Percentiles rank a stretch among this genome's conserved stretches.
These are phyloP conservation scores for Sisymbrium irio DNA, from an alignment of 345 rosid genomes.

Conservation along the genomic window DNA sequence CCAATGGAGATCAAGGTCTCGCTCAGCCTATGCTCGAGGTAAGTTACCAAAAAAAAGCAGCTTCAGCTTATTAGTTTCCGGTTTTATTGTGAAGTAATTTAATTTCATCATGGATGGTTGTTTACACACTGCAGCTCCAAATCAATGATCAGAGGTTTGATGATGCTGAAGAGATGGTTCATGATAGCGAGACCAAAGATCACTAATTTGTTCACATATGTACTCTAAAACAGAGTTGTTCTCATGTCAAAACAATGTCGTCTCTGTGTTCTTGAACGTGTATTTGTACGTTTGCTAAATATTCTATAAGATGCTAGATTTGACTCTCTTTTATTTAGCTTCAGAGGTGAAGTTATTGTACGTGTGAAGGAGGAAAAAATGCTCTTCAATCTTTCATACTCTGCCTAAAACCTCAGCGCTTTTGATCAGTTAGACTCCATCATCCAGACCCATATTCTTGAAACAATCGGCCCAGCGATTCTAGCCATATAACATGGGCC, in stretches of 20 bases:
- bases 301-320: not conserved
- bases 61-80: no score
- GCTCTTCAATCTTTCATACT: no score
- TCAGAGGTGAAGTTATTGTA: no score
- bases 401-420: no score
- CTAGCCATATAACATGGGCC: no score
- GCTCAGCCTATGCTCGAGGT: conserved; percentile 73
- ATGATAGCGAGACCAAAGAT: conserved; percentile 33
- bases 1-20: conserved; percentile 75
- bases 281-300: not conserved
- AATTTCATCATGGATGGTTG: not conserved
- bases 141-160: conserved; percentile 85
- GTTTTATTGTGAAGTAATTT: no score
- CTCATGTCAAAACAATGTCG: not conserved
- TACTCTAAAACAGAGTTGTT: not conserved
- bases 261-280: not conserved
- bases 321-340: no score
- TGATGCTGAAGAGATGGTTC: conserved; percentile 89
- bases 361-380: no score
- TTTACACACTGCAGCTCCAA: conserved; percentile 54
- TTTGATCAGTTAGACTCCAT: no score
- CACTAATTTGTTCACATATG: not conserved
- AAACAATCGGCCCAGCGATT: no score
- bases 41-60: not conserved
- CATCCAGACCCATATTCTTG: no score